These are phyloP conservation scores for Rhizopogon vulgaris DNA, from an alignment of 768 basidiomycete genomes.

Conservation along the genomic window DNA sequence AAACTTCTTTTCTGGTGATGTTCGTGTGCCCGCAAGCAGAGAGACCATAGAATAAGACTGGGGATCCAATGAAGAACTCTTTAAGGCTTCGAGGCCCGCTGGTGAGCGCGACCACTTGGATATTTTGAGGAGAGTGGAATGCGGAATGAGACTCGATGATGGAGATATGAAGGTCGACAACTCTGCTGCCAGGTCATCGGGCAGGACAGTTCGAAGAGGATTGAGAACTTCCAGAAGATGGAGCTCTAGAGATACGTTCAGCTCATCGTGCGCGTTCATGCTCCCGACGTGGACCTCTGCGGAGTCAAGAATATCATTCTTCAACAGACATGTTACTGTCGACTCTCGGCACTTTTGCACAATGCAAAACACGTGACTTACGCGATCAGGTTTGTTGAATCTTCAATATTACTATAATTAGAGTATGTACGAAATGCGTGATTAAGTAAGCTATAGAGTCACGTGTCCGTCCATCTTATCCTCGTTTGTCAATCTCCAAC, in stretches of 20 bases:
- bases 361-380: too few species aligned
- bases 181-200: constrained; percentile 35
- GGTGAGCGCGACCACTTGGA: constrained; percentile 66
- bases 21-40: constrained; percentile 68
- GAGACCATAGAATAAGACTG: constrained; percentile 63
- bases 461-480: too few species aligned
- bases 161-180: constrained; percentile 34
- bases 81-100: constrained; percentile 34
- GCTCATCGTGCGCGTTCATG: constrained; percentile 8
- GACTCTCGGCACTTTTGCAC: too few species aligned
- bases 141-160: constrained; percentile 44
- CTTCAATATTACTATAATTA: too few species aligned
- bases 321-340: too few species aligned
- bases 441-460: too few species aligned
- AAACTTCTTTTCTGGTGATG: constrained; percentile 74
- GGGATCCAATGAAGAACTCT: constrained; percentile 40
- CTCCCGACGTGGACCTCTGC: not conserved
- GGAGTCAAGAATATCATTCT: too few species aligned
- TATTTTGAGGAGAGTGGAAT: constrained; percentile 49
- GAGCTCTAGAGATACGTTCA: constrained; percentile 63
- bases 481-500: too few species aligned
- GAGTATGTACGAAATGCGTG: too few species aligned
- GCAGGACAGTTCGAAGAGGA: constrained; percentile 40
- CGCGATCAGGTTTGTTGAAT: too few species aligned
- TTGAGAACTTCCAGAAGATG: constrained; percentile 50